A percentile compares a stretch with the other conserved stretches of the same genome.
phyloP scores from a whole-genome alignment of 306 rosid species.

The Benincasa hispida region DNA sequence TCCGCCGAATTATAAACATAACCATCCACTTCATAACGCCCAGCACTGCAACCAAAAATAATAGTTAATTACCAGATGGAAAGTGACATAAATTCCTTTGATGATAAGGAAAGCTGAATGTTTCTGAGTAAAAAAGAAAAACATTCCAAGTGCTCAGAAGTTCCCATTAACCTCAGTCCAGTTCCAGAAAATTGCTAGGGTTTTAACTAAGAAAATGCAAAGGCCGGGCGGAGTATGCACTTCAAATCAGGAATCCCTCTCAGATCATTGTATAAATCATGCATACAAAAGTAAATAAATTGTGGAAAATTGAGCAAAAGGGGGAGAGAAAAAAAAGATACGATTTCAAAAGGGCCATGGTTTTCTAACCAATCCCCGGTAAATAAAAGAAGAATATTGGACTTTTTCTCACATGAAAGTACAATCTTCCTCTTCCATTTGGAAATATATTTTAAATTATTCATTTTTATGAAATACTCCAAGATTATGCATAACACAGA shows the following conservation, averaged over 20 bases:
- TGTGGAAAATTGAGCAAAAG: no score
- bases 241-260: neutral
- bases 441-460: neutral
- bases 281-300: neutral
- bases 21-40: constrained; percentile 96
- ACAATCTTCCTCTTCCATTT: neutral
- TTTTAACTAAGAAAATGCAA: neutral
- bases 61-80: neutral
- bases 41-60: constrained; percentile 38
- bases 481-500: neutral
- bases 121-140: neutral
- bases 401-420: neutral
- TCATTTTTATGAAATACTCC: neutral
- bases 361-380: neutral
- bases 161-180: neutral
- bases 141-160: neutral
- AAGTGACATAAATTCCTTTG: neutral
- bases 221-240: neutral
- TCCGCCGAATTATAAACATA: constrained; percentile 64
- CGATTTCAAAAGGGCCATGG: no score
- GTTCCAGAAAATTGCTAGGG: neutral
- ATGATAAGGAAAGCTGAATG: neutral
- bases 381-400: neutral
- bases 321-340: no score
- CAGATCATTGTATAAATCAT: neutral